These are phyloP conservation scores for Perilla frutescens DNA, from an alignment of 257 asterid genomes.

Conservation along the genomic window DNA sequence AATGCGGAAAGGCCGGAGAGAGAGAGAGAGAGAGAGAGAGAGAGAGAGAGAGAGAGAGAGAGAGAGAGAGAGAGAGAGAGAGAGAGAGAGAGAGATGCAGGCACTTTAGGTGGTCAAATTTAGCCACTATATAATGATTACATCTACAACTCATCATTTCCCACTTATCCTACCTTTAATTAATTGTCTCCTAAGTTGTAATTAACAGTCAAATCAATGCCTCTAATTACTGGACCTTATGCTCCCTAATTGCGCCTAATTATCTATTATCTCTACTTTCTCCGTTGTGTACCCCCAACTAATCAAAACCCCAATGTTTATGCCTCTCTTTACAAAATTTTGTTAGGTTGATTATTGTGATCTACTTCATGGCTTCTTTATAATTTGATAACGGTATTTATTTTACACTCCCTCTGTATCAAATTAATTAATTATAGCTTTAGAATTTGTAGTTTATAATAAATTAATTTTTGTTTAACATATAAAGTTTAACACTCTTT, in stretches of 20 bases:
- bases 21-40: too few relatives aligned
- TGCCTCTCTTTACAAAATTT: not conserved
- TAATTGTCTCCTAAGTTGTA: slow-evolving; percentile 26
- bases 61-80: too few relatives aligned
- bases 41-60: too few relatives aligned
- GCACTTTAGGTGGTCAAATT: slow-evolving; percentile 44
- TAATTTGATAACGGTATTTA: too few relatives aligned
- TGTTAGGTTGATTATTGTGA: too few relatives aligned
- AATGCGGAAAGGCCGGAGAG: slow-evolving; percentile 19
- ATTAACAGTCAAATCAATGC: slow-evolving; percentile 12
- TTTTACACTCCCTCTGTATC: too few relatives aligned
- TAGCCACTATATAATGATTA: slow-evolving; percentile 43
- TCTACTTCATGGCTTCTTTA: not conserved
- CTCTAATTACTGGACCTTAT: slow-evolving; percentile 29
- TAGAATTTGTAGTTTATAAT: too few relatives aligned
- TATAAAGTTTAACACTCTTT: too few relatives aligned
- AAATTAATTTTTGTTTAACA: too few relatives aligned
- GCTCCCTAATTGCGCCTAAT: slow-evolving; percentile 36
- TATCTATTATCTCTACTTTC: slow-evolving; percentile 28
- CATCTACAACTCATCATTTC: slow-evolving; percentile 30
- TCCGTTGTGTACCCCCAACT: slow-evolving; percentile 2
- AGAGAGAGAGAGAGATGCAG: not conserved
- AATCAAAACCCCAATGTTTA: not conserved
- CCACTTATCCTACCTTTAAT: slow-evolving; percentile 31
- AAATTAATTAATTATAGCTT: too few relatives aligned